Percentiles rank a stretch among this genome's conserved stretches.
These are phyloP conservation scores for Tulasnella sp. DNA, from an alignment of 768 basidiomycete genomes.

Conservation along the genomic window DNA sequence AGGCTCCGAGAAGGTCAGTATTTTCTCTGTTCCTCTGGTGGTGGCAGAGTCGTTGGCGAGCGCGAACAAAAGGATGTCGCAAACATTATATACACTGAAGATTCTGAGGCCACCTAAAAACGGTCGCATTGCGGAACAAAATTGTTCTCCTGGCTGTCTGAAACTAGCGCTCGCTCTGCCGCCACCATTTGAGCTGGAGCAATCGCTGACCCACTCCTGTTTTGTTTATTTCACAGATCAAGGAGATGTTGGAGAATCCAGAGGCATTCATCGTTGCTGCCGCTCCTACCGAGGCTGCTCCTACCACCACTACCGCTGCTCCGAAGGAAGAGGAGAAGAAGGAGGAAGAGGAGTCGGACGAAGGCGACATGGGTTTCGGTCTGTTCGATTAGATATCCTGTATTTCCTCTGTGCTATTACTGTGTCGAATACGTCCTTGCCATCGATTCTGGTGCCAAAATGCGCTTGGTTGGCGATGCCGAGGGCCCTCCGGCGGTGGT, in stretches of 20 bases:
- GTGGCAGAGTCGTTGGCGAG: conserved; percentile 35
- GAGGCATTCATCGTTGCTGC: conserved; percentile 93
- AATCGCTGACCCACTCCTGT: conserved; percentile 18
- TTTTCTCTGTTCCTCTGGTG: conserved; percentile 34
- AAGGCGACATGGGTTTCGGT: conserved; percentile 54
- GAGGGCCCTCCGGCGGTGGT: not conserved
- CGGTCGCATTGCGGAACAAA: conserved; percentile 34
- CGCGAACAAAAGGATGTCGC: conserved; percentile 44
- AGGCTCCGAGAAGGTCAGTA: conserved; percentile 83
- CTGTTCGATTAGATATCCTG: conserved; percentile 45
- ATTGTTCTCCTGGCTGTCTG: conserved; percentile 29
- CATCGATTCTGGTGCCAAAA: not conserved
- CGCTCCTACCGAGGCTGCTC: conserved; percentile 58
- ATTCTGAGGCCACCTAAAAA: conserved; percentile 60
- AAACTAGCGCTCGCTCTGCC: not conserved
- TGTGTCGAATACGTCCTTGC: not conserved
- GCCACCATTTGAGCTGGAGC: not conserved
- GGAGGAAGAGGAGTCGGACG: conserved; percentile 57
- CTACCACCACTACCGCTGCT: conserved; percentile 57
- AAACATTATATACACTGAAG: conserved; percentile 71
- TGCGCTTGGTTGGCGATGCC: not conserved
- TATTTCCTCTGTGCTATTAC: not conserved
- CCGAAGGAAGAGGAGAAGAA: conserved; percentile 63
- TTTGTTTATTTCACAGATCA: conserved; percentile 59
- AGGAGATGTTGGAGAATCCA: conserved; percentile 96